Evolutionary conservation across 805 yeast genomes (phyloP).

Genomic region (Candida ponderosae): DNA sequence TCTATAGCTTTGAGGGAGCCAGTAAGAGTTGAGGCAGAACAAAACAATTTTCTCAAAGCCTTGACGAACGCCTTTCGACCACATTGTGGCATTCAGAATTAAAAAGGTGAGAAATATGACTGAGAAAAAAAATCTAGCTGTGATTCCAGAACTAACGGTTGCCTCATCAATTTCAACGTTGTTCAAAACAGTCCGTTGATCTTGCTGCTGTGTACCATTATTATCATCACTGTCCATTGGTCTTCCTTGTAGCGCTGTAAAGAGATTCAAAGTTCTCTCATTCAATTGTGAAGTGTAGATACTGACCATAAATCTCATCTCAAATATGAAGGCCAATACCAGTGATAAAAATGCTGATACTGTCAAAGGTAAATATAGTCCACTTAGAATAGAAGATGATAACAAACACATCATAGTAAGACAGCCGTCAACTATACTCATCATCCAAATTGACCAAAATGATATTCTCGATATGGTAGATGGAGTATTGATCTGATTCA

Average conservation of each 20-base stretch:
- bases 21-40: constrained; percentile 54
- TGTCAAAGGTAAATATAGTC: constrained; percentile 57
- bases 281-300: constrained; percentile 66
- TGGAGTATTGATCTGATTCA: constrained; percentile 68
- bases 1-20: constrained; percentile 86
- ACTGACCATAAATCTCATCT: constrained; percentile 61
- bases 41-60: constrained; percentile 51
- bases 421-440: constrained; percentile 63
- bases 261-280: constrained; percentile 57
- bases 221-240: constrained; percentile 27
- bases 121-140: constrained; percentile 47
- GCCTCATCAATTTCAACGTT: constrained; percentile 34
- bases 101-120: constrained; percentile 49
- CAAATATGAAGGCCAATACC: constrained; percentile 65
- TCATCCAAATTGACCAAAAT: constrained; percentile 55
- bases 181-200: not conserved
- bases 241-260: constrained; percentile 60
- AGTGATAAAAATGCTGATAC: constrained; percentile 65
- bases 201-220: not conserved
- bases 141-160: constrained; percentile 47
- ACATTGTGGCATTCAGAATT: constrained; percentile 45
- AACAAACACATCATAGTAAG: constrained; percentile 55
- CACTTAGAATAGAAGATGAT: constrained; percentile 44
- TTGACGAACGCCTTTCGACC: constrained; percentile 53
- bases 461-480: constrained; percentile 71